Evolutionary conservation across 169 alveolate species (phyloP), one percentile per base, ranked within the genome.

Genomic region (Plasmodium yoelii): DNA sequence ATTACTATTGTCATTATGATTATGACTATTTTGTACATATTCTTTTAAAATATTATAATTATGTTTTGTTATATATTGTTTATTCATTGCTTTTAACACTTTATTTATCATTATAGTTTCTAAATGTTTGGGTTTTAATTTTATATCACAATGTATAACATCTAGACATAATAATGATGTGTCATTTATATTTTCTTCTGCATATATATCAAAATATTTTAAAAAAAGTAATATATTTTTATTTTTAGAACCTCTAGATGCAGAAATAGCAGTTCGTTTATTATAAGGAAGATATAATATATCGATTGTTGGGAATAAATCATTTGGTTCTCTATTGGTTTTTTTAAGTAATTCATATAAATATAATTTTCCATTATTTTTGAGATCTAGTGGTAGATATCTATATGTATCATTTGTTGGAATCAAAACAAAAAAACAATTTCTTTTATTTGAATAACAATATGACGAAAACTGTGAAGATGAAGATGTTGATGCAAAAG

Each of bases 121-220:
- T 57, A 86, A 86, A 47, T 86, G 68, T 64, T 71, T 68, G 6
- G 87, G 75, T 63, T 86, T 86, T 49, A 86, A 19, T 55, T 64
- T 64, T 18, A 60, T 56, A 57, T 86, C 63, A 53, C 91, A 86
- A 24, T 70, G 63, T 6, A 86, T 28, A 1, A 86, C 7, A 56
- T 86, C 91, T 44, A 86, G 39, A 18, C 91, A 86, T 2, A 86
- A 28, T 15, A 86, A 55, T 34, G 87, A 57, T 6, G 82, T 28
- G 26, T 86, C 91, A 10, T 51, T 65, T 24, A 86, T 86, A 2
- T 60, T 51, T 59, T 86, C 87, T 13, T 86, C 69, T 12, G 61
- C 59, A 63, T 60, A 86, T 8, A 86, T 86, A 46, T 86, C 91
- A 86, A 86, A 86, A 59, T 86, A 86, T 86, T 86, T 86, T 47